Percentiles rank a stretch among this genome's conserved stretches.
Evolutionary conservation across 202 grass and related monocot species (phyloP).

Genomic region (Schoenoplectus tabernaemontani): DNA sequence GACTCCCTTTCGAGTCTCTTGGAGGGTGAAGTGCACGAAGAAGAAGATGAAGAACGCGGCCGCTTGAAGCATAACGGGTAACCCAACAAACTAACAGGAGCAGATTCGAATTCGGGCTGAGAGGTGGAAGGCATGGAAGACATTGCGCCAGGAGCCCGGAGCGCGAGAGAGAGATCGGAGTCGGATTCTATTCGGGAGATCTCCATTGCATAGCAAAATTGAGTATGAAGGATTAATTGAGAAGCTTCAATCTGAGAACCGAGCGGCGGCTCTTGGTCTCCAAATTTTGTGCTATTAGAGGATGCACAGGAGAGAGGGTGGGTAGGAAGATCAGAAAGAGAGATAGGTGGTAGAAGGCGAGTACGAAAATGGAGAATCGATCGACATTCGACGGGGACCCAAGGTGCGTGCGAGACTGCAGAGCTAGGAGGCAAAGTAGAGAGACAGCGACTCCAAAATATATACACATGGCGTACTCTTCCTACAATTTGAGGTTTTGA

Average conservation of each 20-base stretch:
- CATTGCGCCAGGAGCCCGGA: conserved; percentile 31
- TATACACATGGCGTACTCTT: not conserved
- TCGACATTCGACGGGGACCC: not conserved
- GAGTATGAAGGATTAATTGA: too few relatives aligned
- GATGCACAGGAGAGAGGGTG: too few relatives aligned
- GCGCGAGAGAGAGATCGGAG: conserved; percentile 70
- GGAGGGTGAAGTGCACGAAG: conserved; percentile 42
- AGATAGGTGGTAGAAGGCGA: not conserved
- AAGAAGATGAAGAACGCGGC: conserved; percentile 55
- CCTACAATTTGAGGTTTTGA: too few relatives aligned
- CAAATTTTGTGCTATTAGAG: too few relatives aligned
- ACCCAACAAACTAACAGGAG: conserved; percentile 37
- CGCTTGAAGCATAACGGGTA: conserved; percentile 83
- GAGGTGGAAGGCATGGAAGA: conserved; percentile 19
- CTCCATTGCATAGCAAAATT: too few relatives aligned
- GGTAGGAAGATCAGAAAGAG: too few relatives aligned
- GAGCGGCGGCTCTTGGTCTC: too few relatives aligned
- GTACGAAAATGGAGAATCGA: not conserved
- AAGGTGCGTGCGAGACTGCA: too few relatives aligned
- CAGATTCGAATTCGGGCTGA: conserved; percentile 18
- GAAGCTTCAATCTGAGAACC: conserved; percentile 2
- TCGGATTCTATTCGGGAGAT: conserved; percentile 36
- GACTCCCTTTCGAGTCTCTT: conserved; percentile 39
- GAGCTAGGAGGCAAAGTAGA: not conserved
- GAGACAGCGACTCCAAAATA: not conserved